phyloP scores from a whole-genome alignment of 2,329 filamentous ascomycete species.

The Fusarium duplospermum region DNA sequence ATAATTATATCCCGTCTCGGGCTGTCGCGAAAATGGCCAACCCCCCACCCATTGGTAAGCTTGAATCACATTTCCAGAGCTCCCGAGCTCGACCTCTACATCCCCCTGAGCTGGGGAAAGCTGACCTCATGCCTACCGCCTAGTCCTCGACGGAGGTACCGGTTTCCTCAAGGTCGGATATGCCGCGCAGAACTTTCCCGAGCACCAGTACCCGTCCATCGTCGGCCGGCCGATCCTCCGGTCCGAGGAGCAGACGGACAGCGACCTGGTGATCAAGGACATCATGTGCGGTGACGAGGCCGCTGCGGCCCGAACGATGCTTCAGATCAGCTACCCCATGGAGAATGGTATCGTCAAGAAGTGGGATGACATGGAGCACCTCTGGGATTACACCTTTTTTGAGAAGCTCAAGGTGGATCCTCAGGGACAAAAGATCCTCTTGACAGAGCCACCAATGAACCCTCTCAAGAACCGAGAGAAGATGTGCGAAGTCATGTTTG shows the following conservation, averaged over 20 bases:
- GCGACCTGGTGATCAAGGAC: conserved; percentile 83
- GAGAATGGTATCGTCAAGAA: conserved; percentile 99
- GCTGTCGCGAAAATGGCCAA: conserved; percentile 59
- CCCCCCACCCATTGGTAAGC: conserved; percentile 66
- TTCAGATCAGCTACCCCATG: conserved; percentile 99
- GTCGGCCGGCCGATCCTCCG: conserved; percentile 97
- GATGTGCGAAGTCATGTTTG: conserved; percentile 99
- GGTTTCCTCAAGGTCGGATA: conserved; percentile 99
- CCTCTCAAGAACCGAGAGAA: conserved; percentile 95
- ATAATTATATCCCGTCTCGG: conserved; percentile 20
- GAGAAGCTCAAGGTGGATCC: conserved; percentile 97
- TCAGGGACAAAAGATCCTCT: conserved; percentile 92
- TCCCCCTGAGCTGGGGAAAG: conserved; percentile 28
- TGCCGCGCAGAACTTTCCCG: conserved; percentile 98
- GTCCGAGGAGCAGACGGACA: conserved; percentile 83
- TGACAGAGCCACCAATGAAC: conserved; percentile 98
- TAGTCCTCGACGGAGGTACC: conserved; percentile 99
- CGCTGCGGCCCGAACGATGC: conserved; percentile 93
- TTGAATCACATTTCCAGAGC: conserved; percentile 16
- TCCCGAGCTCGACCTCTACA: conserved; percentile 27
- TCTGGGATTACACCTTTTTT: conserved; percentile 99
- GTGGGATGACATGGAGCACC: conserved; percentile 99
- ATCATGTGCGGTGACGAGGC: conserved; percentile 99
- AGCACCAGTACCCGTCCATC: conserved; percentile 98
- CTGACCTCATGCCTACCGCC: conserved; percentile 36